These are phyloP conservation scores for Boehmeria nivea DNA, from an alignment of 306 rosid species.

Conservation along the genomic window DNA sequence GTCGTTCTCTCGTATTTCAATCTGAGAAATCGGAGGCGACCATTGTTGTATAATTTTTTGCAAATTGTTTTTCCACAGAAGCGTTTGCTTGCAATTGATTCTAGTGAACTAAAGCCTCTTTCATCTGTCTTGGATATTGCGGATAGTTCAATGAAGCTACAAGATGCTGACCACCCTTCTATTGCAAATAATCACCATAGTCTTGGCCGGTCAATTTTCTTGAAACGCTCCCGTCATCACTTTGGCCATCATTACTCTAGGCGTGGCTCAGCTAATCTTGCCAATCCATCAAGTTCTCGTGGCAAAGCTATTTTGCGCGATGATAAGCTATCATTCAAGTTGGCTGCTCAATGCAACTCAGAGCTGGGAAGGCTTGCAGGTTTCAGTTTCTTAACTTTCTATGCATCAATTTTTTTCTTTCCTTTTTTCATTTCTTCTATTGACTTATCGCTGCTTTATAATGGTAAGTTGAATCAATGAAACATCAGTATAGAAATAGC, in stretches of 20 bases:
- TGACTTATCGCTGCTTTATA: too few species aligned
- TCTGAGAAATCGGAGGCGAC: too few species aligned
- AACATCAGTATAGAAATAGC: too few species aligned
- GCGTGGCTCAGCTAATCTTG: slow-evolving; percentile 55
- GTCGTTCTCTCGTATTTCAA: slow-evolving; percentile 8
- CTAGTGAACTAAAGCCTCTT: slow-evolving; percentile 31
- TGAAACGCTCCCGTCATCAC: slow-evolving; percentile 80
- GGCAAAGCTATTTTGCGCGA: slow-evolving; percentile 50
- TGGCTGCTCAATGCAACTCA: slow-evolving; percentile 50
- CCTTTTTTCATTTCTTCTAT: too few species aligned
- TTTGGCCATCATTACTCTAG: slow-evolving; percentile 82
- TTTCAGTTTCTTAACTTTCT: slow-evolving; percentile 16
- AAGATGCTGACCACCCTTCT: slow-evolving; percentile 36
- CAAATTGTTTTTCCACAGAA: slow-evolving; percentile 36
- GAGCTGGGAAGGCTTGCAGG: slow-evolving; percentile 43
- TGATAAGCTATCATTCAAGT: slow-evolving; percentile 52
- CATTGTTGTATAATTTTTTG: too few species aligned
- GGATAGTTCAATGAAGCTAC: slow-evolving; percentile 46
- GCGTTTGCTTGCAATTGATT: slow-evolving; percentile 42
- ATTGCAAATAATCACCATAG: slow-evolving; percentile 41
- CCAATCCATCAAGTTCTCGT: slow-evolving; percentile 56
- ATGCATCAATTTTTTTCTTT: neutral
- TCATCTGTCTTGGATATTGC: slow-evolving; percentile 42
- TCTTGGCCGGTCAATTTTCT: slow-evolving; percentile 62
- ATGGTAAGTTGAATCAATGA: too few species aligned